Evolutionary conservation across 129 eudicot species (phyloP), one percentile per base, ranked within the genome.

Genomic region (Arctium lappa): DNA sequence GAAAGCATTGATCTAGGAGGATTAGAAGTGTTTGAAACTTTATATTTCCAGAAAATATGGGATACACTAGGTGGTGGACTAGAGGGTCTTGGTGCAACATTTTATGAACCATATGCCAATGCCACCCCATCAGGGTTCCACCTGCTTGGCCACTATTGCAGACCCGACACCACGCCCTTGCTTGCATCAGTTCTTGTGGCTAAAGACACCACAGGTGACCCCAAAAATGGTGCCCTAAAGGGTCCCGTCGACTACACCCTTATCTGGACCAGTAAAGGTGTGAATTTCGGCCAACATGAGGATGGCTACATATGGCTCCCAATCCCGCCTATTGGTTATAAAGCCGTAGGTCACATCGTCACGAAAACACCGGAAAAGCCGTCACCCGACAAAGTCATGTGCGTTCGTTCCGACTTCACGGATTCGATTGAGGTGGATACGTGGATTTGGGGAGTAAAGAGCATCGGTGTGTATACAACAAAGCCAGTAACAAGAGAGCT

Each of bases 251-350:
- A 84, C 48, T 90, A 83, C 72, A 74, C 76, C 8, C 93, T 90
- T 75, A 56, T 88, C 2, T 90, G 91, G 91, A 81, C 82, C 8
- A 90, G 90, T 71, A 79, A 86, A 42, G 86, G 86, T 29, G 10
- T 30, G 31, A 29, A 46, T 29, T 69, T 88, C 10, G 71, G 15
- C 12, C 79, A 86, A 60, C 37, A 42, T n/a, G 74, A 63, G 1
- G 84, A 69, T 16, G 91, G 75, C 72, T 90, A 81, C 79, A 90
- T 90, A 33, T 90, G 94, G 94, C 83, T 86, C 38, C 94, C 90
- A 1, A 76, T 83, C 7, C 79, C 94, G 3, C 90, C 88, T 0
- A 30, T 2, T 4, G 94, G 90, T 40, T 90, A 90, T 44, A 53
- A 37, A 15, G 63, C 89, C 12, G 77, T 82, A 0, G 94, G 94